Base-by-base conservation (phyloP, 1,139 yeast genomes). In the Cylindricascospora bacillispora region DNA sequence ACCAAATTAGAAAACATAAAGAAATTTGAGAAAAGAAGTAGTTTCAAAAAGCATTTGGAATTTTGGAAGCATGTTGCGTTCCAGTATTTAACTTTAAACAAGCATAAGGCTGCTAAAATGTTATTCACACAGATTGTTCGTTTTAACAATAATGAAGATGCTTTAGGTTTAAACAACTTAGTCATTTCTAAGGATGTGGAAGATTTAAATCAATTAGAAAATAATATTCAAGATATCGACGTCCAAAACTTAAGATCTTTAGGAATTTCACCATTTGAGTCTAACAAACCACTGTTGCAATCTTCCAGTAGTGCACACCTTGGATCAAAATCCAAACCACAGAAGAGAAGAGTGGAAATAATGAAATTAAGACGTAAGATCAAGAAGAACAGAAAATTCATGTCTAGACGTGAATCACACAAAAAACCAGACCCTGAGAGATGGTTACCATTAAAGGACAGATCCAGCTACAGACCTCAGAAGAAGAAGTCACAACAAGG, bases 361-460 rank as follows among this genome's bases (percentile, higher is more conserved):
- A 38, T 64, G 38, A 60, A 67, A 24, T 39, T 59, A 17, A 44
- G 47, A 43, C 68, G 63, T 35, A 59, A 55, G 38, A 59, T 55
- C 38, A 51, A 46, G 27, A 60, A 56, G 40, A 45, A 52, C 28
- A 57, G 55, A 47, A 62, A 57, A 40, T 54, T 62, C 24, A 65
- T 73, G 22, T 59, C 61, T 35, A 47, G 48, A 27, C 63, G 49
- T 30, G 72, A 67, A 33, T 45, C 27, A 5, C 29, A 57, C 3
- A 39, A 48, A 5, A 56, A 51, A 31, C 61, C 70, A 2, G 78
- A 75, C 43, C 67, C 68, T 6, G 95, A 86, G 54, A 73, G 95
- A 59, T 86, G 97, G 97, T 58, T 85, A 32, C 93, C 95, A 18
- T 49, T 80, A 66, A 77, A 74, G 47, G 89, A 85, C 51, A 70